phyloP scores from a whole-genome alignment of 2,329 filamentous ascomycete species.

The Arthrocladium fulminans region DNA sequence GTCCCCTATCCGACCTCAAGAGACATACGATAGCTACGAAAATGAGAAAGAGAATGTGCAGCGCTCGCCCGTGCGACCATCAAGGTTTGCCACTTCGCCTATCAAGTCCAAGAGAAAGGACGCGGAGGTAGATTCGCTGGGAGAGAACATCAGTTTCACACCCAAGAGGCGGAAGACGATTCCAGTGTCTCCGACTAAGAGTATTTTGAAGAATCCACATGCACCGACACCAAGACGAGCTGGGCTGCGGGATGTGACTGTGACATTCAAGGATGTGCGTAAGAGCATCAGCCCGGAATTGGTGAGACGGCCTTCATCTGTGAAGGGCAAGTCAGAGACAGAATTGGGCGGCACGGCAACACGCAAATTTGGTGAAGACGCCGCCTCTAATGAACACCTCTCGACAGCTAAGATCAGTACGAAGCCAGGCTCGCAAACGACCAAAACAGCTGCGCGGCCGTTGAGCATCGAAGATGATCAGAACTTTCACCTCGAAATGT shows the following conservation, averaged over 20 bases:
- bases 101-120: constrained; percentile 10
- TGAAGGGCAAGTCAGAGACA: not conserved
- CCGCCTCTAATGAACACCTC: constrained; percentile 40
- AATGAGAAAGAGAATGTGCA: constrained; percentile 20
- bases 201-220: constrained; percentile 57
- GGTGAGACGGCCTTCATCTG: not conserved
- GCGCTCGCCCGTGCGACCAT: not conserved
- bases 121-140: constrained; percentile 14
- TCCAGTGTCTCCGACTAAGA: constrained; percentile 46
- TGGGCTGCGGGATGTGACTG: constrained; percentile 45
- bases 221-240: constrained; percentile 49
- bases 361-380: constrained; percentile 36
- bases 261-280: constrained; percentile 34
- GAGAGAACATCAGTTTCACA: constrained; percentile 19
- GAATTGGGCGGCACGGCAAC: too few species aligned
- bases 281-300: constrained; percentile 19
- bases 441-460: constrained; percentile 7
- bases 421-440: not conserved
- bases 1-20: constrained; percentile 12
- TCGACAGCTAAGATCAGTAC: constrained; percentile 8
- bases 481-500: constrained; percentile 47
- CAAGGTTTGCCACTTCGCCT: constrained; percentile 1
- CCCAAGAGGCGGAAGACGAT: constrained; percentile 18
- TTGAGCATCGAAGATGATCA: constrained; percentile 22
- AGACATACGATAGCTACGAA: constrained; percentile 30